A percentile compares a stretch with the other conserved stretches of the same genome.
These are phyloP conservation scores for Inosperma sp. DNA, from an alignment of 768 basidiomycete genomes.

Conservation along the genomic window DNA sequence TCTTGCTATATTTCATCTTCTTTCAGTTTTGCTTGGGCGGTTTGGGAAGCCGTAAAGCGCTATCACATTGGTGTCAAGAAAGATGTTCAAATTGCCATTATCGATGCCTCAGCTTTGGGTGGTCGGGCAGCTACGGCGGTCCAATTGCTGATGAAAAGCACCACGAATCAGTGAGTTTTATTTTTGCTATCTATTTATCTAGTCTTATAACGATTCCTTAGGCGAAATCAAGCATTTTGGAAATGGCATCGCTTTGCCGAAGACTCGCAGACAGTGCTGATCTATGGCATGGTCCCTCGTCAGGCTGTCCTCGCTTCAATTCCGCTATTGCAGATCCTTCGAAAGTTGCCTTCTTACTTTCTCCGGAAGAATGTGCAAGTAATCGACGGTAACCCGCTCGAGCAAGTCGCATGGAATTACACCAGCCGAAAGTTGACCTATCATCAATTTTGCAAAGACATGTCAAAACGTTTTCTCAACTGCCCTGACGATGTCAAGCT, in stretches of 20 bases:
- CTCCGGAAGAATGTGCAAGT: slow-evolving; percentile 29
- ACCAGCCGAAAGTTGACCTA: slow-evolving; percentile 55
- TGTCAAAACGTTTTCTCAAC: slow-evolving; percentile 58
- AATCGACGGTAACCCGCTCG: slow-evolving; percentile 29
- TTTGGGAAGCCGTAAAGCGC: slow-evolving; percentile 78
- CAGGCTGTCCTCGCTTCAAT: slow-evolving; percentile 65
- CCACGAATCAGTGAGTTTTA: slow-evolving; percentile 51
- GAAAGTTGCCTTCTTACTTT: slow-evolving; percentile 72
- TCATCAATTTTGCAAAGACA: slow-evolving; percentile 66
- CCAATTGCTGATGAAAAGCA: slow-evolving; percentile 52
- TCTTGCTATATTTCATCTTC: slow-evolving; percentile 73
- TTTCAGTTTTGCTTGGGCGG: slow-evolving; percentile 77
- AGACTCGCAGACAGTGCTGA: slow-evolving; percentile 73
- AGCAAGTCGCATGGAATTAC: slow-evolving; percentile 49
- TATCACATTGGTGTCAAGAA: slow-evolving; percentile 70
- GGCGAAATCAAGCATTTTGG: slow-evolving; percentile 61
- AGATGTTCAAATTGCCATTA: slow-evolving; percentile 72
- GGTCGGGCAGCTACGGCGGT: slow-evolving; percentile 60
- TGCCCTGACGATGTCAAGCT: slow-evolving; percentile 52
- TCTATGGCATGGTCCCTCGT: slow-evolving; percentile 63
- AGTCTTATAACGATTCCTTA: slow-evolving; percentile 20
- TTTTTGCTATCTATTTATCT: slow-evolving; percentile 10
- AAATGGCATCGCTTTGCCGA: slow-evolving; percentile 73
- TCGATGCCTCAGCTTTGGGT: slow-evolving; percentile 59
- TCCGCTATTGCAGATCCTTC: slow-evolving; percentile 58